phyloP scores from a whole-genome alignment of 257 asterid species.

The Gynochthodes officinalis region DNA sequence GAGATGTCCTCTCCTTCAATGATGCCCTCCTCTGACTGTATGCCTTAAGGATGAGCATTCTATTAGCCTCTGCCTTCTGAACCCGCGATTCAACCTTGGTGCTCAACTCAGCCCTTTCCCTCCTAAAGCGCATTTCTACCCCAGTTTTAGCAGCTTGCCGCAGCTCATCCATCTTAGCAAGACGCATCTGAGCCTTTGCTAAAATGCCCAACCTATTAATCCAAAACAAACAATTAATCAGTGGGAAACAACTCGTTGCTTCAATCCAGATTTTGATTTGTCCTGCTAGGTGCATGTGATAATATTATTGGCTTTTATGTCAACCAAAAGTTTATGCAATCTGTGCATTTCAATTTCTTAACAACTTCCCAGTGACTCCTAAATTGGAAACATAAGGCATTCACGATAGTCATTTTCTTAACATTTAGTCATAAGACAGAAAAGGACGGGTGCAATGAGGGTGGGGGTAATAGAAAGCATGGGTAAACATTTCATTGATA shows the following conservation, averaged over 20 bases:
- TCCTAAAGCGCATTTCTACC: conserved; percentile 67
- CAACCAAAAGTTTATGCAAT: background rate
- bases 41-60: conserved; percentile 76
- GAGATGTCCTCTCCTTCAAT: conserved; percentile 82
- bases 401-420: background rate
- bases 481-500: background rate
- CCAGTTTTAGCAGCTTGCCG: conserved; percentile 83
- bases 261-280: background rate
- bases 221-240: conserved; percentile 7
- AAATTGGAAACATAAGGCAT: background rate
- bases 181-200: conserved; percentile 73
- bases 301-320: background rate
- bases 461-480: too few relatives aligned
- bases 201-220: conserved; percentile 66
- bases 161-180: conserved; percentile 84
- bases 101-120: conserved; percentile 83
- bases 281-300: background rate
- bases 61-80: conserved; percentile 85
- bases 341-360: background rate
- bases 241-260: background rate
- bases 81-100: conserved; percentile 78
- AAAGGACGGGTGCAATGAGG: background rate
- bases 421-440: background rate
- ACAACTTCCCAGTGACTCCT: background rate
- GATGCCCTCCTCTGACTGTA: conserved; percentile 74